A percentile compares a stretch with the other conserved stretches of the same genome.
Conservation (phyloP, 2,329 filamentous ascomycete species). For the Botrytis medusae region DNA sequence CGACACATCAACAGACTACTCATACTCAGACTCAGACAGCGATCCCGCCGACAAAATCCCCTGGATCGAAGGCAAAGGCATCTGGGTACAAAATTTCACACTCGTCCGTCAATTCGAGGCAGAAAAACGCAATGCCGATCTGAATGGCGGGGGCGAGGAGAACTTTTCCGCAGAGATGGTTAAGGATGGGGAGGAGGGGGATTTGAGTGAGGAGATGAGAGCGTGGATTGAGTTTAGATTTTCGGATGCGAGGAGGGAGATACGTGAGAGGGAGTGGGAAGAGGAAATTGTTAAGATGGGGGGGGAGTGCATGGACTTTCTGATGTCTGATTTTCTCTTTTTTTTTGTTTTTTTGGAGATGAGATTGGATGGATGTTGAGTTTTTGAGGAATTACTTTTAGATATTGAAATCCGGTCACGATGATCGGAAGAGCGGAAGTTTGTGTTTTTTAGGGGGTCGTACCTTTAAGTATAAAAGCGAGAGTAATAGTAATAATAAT, state of each 20-base stretch:
- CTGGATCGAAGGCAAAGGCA: background rate
- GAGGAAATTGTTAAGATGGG: background rate
- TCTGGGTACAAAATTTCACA: background rate
- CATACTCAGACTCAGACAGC: too few relatives aligned
- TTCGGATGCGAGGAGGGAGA: background rate
- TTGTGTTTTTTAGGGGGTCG: background rate
- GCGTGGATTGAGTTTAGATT: background rate
- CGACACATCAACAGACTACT: too few relatives aligned
- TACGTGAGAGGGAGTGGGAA: accelerated
- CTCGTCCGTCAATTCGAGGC: background rate
- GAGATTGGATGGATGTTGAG: too few relatives aligned
- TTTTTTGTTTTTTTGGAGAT: too few relatives aligned
- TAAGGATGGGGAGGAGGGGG: background rate
- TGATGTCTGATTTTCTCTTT: too few relatives aligned
- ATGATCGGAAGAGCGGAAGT: too few relatives aligned
- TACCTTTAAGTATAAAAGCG: background rate
- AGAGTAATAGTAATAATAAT: background rate
- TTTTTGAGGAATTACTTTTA: background rate
- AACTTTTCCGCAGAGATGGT: background rate
- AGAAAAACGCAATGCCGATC: background rate
- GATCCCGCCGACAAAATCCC: too few relatives aligned
- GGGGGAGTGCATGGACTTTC: background rate
- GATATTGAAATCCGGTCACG: too few relatives aligned
- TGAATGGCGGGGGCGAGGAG: background rate
- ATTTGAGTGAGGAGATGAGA: background rate